phyloP scores from a whole-genome alignment of 305 asterid genomes.

The Fraxinus baroniana region DNA sequence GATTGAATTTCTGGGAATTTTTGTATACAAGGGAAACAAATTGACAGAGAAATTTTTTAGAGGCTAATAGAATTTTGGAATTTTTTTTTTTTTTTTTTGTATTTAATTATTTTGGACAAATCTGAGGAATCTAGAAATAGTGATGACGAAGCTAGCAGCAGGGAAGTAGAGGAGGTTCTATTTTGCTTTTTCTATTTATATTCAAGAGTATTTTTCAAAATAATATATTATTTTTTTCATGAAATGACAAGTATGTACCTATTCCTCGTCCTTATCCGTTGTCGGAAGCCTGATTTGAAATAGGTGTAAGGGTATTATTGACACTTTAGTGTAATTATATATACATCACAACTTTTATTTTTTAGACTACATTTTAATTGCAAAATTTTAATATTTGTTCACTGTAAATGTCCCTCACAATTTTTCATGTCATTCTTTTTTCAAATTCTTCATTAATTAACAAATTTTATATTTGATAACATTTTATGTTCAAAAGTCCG shows the following conservation, averaged over 20 bases:
- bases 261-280: constrained; percentile 38
- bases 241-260: constrained; percentile 25
- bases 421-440: no score
- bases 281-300: constrained; percentile 19
- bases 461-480: no score
- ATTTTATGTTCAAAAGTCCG: neutral
- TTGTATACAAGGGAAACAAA: neutral
- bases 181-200: constrained; percentile 11
- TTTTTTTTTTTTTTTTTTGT: neutral
- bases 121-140: constrained; percentile 34
- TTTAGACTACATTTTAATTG: no score
- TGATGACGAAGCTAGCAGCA: constrained; percentile 19
- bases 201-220: neutral
- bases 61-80: constrained; percentile 36
- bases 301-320: constrained; percentile 26
- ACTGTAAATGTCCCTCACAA: no score
- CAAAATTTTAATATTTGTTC: no score
- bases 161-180: constrained; percentile 4
- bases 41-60: constrained; percentile 2
- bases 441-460: no score
- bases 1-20: constrained; percentile 14
- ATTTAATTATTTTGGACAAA: constrained; percentile 22
- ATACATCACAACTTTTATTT: no score
- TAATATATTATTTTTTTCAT: neutral
- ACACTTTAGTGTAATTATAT: neutral